These are phyloP conservation scores for Pyrenula aspistea DNA, from an alignment of 495 filamentous ascomycete genomes.

Conservation along the genomic window DNA sequence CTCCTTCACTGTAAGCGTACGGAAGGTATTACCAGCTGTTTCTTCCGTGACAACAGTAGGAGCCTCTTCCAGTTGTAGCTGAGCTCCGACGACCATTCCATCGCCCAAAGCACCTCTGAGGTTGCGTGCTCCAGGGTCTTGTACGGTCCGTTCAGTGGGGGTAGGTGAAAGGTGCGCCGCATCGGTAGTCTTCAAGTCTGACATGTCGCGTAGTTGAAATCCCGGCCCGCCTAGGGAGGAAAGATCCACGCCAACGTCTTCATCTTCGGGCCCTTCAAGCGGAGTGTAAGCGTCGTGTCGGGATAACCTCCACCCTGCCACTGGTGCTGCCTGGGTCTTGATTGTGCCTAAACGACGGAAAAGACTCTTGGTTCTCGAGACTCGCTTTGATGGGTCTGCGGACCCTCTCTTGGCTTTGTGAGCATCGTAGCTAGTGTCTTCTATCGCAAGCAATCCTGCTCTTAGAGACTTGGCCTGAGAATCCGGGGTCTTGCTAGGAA, in stretches of 20 bases:
- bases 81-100: neutral
- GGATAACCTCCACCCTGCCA: neutral
- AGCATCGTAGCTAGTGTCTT: neutral
- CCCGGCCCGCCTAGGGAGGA: slow-evolving; percentile 9
- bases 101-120: neutral
- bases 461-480: neutral
- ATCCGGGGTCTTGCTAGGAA: neutral
- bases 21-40: neutral
- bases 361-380: neutral
- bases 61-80: neutral
- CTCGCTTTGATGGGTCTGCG: neutral
- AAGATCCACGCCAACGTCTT: slow-evolving; percentile 8
- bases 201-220: neutral
- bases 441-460: neutral
- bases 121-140: neutral
- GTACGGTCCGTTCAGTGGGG: neutral
- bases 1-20: neutral
- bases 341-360: neutral
- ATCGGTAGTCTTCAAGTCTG: neutral
- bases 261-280: slow-evolving; percentile 2
- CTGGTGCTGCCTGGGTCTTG: neutral
- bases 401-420: neutral
- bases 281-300: neutral
- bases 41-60: neutral
- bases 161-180: neutral